A percentile compares a stretch with the other conserved stretches of the same genome.
Evolutionary conservation across 768 basidiomycete species (phyloP).

Genomic region (Mycena capillaripes): DNA sequence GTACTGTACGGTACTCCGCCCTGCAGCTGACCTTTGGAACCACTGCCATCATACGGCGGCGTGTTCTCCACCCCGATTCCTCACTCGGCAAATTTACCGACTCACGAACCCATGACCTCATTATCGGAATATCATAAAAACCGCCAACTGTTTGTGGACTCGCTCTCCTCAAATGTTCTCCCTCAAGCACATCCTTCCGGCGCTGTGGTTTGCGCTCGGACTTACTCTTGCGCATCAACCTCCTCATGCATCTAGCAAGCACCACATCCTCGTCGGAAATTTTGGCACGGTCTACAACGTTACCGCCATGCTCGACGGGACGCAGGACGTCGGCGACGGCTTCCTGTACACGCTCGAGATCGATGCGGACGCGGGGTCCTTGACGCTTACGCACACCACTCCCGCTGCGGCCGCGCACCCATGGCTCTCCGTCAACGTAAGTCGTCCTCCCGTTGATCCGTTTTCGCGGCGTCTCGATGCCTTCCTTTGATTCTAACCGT

Average conservation of each 20-base stretch:
- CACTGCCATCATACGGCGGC: too few relatives aligned
- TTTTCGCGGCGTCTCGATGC: not conserved
- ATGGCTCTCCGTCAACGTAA: slow-evolving; percentile 40
- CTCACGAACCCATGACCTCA: slow-evolving; percentile 9
- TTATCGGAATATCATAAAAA: not conserved
- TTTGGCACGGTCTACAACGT: slow-evolving; percentile 40
- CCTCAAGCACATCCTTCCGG: not conserved
- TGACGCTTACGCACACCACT: slow-evolving; percentile 32
- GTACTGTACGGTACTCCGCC: too few relatives aligned
- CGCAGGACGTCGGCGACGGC: slow-evolving; percentile 38
- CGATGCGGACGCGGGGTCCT: slow-evolving; percentile 29
- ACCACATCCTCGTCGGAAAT: slow-evolving; percentile 40
- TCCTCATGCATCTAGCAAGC: slow-evolving; percentile 17
- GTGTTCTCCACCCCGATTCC: too few relatives aligned
- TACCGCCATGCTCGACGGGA: slow-evolving; percentile 39
- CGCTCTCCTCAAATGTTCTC: not conserved
- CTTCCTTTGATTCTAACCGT: not conserved
- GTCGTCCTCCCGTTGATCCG: slow-evolving; percentile 16
- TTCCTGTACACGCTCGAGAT: slow-evolving; percentile 37
- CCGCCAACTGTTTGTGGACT: not conserved
- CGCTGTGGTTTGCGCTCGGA: not conserved
- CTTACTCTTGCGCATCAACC: slow-evolving; percentile 7
- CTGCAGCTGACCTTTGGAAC: too few relatives aligned
- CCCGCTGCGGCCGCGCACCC: slow-evolving; percentile 39
- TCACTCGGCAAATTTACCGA: not conserved